A percentile compares a stretch with the other conserved stretches of the same genome.
phyloP scores from a whole-genome alignment of 2,329 filamentous ascomycete genomes.

The Exophiala sp. region DNA sequence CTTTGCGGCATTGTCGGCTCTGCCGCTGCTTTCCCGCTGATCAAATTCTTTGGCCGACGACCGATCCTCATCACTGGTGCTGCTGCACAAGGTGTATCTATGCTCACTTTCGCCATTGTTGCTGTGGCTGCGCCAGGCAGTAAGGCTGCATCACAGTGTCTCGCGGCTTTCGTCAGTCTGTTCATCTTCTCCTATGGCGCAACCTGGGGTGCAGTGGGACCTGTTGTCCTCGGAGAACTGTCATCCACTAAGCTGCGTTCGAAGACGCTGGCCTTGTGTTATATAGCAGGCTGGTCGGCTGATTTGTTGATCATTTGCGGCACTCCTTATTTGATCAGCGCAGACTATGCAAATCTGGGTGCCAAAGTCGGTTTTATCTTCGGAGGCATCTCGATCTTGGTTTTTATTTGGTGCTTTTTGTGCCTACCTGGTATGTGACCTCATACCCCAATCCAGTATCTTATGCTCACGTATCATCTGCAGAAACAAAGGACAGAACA shows the following conservation, averaged over 20 bases:
- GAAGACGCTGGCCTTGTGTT: slow-evolving; percentile 42
- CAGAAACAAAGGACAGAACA: slow-evolving; percentile 52
- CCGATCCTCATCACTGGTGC: slow-evolving; percentile 74
- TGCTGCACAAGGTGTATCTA: slow-evolving; percentile 74
- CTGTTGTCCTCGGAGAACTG: slow-evolving; percentile 46
- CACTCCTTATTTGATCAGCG: slow-evolving; percentile 42
- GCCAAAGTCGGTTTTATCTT: slow-evolving; percentile 31
- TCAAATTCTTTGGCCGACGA: slow-evolving; percentile 77
- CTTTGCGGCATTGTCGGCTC: slow-evolving; percentile 83
- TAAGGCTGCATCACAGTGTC: slow-evolving; percentile 4
- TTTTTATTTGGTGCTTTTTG: slow-evolving; percentile 23
- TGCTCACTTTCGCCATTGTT: slow-evolving; percentile 72
- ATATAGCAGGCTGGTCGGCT: slow-evolving; percentile 35
- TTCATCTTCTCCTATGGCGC: slow-evolving; percentile 39
- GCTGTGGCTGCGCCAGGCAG: slow-evolving; percentile 37
- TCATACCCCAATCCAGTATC: too few relatives aligned
- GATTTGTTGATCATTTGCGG: slow-evolving; percentile 37
- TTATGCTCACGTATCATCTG: too few relatives aligned
- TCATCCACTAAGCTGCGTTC: slow-evolving; percentile 41
- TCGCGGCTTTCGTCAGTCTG: slow-evolving; percentile 21
- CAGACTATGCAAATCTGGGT: slow-evolving; percentile 31
- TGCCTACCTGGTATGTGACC: slow-evolving; percentile 16
- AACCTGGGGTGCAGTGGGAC: slow-evolving; percentile 41
- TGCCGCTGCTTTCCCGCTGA: slow-evolving; percentile 77
- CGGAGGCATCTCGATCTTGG: slow-evolving; percentile 21